Evolutionary conservation across 306 rosid species (phyloP), one percentile per base, ranked within the genome.

Genomic region (Dryas octopetala): DNA sequence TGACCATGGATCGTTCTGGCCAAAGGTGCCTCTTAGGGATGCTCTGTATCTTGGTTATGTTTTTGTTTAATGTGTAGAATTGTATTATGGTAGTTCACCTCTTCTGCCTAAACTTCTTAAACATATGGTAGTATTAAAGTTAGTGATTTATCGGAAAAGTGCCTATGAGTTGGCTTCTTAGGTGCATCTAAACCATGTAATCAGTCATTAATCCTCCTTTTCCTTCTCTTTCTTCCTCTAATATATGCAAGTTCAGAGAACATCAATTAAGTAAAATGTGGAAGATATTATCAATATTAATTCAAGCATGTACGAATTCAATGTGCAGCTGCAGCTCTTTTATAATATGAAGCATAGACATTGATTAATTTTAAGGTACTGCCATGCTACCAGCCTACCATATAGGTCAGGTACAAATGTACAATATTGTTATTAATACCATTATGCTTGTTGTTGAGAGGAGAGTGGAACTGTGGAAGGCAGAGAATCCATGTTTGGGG

Each of bases 1-100:
- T 23, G 67, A 67, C 66, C 66, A 57, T 58, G 66, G 76, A 45
- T 72, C 71, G 23, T 41, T 9, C 50, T 73, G 68, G 68, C 77
- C 76, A 47, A 41, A 61, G 58, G 32, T 46, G 23, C 54, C 46
- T 45, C 54, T 72, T 58, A 15, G 28, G 23, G 53, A 17, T n/a
- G 40, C 41, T 23, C 32, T 8, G 67, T 72, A 60, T 60, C 26
- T 60, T 28, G 67, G 59, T 47, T 28, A 60, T 26, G 59, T 47
- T 47, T 32, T 73, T 60, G 38, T 15, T 73, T 32, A 48, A 59
- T 45, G 68, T 28, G n/a, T 47, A 47, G 12, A 60, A 45, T 73
- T 2, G 68, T 49, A 32, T 73, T 60, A 2, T 65, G 70, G 51
- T 73, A 28, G 54, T 12, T 12, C 38, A 45, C n/a, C 53, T 65